Evolutionary conservation across 2,329 filamentous ascomycete genomes (phyloP).

Genomic region (Monosporascus ibericus): DNA sequence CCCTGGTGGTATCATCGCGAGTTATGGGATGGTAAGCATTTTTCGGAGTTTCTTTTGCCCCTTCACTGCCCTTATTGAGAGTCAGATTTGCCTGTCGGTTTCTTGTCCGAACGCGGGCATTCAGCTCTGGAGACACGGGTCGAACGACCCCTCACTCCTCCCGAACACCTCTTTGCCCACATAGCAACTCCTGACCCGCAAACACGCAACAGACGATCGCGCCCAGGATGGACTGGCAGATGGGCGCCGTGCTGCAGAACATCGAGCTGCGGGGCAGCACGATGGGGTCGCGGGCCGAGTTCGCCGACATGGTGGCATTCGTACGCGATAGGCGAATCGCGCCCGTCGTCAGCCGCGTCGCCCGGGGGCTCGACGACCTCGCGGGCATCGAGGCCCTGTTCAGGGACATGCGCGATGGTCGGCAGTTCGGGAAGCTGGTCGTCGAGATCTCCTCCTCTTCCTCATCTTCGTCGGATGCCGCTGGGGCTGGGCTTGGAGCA

Average conservation of each 20-base stretch:
- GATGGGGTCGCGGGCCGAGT: conserved; percentile 88
- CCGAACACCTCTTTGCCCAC: too few relatives aligned
- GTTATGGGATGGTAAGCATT: conserved; percentile 69
- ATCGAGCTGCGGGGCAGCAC: conserved; percentile 81
- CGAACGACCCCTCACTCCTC: too few relatives aligned
- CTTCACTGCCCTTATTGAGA: too few relatives aligned
- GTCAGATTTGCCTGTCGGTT: too few relatives aligned
- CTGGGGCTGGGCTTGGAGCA: conserved; percentile 5
- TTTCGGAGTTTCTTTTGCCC: too few relatives aligned
- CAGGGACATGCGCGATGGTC: conserved; percentile 78
- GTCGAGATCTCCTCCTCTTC: conserved; percentile 53
- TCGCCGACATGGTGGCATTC: conserved; percentile 84
- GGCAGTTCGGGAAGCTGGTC: conserved; percentile 90
- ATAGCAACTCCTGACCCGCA: too few relatives aligned
- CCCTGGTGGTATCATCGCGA: conserved; percentile 73
- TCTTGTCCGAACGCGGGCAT: too few relatives aligned
- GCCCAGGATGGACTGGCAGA: conserved; percentile 81
- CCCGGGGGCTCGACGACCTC: conserved; percentile 68
- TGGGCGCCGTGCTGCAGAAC: conserved; percentile 80
- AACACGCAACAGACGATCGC: conserved; percentile 46
- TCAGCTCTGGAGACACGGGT: too few relatives aligned
- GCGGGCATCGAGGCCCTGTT: conserved; percentile 78
- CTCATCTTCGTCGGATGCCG: conserved; percentile 15
- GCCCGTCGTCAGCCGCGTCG: conserved; percentile 70
- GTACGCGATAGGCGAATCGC: conserved; percentile 66